These are phyloP conservation scores for Lophiotrema nucula DNA, from an alignment of 495 filamentous ascomycete genomes.

Conservation along the genomic window DNA sequence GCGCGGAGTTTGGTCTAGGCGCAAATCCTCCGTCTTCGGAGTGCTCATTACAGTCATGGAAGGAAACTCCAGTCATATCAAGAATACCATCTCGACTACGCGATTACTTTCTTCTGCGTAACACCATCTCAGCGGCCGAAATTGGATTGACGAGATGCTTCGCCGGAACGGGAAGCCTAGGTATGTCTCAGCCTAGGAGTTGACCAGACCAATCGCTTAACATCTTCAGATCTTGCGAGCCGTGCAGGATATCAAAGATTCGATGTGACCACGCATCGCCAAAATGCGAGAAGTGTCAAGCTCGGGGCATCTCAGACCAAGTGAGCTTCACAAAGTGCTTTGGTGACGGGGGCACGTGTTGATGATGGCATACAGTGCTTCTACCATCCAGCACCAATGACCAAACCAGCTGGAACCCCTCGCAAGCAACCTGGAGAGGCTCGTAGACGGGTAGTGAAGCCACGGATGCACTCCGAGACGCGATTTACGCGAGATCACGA, in stretches of 20 bases:
- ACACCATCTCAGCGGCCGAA: background rate
- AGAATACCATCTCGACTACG: background rate
- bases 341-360: no score
- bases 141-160: slow-evolving; percentile 14
- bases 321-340: no score
- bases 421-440: slow-evolving; percentile 20
- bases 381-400: slow-evolving; percentile 30
- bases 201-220: background rate
- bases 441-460: slow-evolving; percentile 15
- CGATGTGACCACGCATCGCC: slow-evolving; percentile 25
- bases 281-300: slow-evolving; percentile 24
- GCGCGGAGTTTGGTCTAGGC: slow-evolving; percentile 13
- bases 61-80: background rate
- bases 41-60: background rate
- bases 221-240: slow-evolving; percentile 26
- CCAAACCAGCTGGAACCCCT: slow-evolving; percentile 24
- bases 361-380: slow-evolving; percentile 19
- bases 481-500: slow-evolving; percentile 22
- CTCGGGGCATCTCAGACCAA: slow-evolving; percentile 26
- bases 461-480: slow-evolving; percentile 8
- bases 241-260: slow-evolving; percentile 26
- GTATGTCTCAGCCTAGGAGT: background rate
- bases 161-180: slow-evolving; percentile 32
- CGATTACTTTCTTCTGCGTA: background rate
- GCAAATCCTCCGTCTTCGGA: slow-evolving; percentile 4